Evolutionary conservation across 139 green algal species (phyloP), one percentile per base, ranked within the genome.

Genomic region (Microglena sp.): DNA sequence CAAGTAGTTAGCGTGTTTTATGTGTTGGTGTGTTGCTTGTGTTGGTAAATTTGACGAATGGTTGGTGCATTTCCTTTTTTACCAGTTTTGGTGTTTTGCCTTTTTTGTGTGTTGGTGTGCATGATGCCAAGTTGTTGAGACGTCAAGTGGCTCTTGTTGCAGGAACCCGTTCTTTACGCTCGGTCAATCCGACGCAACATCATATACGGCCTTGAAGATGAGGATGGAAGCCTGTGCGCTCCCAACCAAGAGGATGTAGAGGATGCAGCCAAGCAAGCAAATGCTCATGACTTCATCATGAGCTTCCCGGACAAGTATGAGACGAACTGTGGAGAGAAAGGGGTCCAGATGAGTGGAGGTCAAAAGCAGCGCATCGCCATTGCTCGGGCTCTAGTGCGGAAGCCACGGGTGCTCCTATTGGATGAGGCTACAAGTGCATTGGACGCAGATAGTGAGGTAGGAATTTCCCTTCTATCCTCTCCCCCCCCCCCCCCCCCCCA

Each of bases 291-390:
- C 35, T 95, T 95, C 75, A 92, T 96, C 70, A 60, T 27, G 3
- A 24, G 54, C 1, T 81, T 96, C 33, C 89, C 89, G 8, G 70
- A 89, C 5, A 86, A 86, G 2, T 91, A 85, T 7, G 65, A 72
- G 59, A 74, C 66, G 24, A 33, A 55, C 46, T 63, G 33, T 56
- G n/a, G 46, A 43, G 60, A 78, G 58, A 46, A 66, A 21, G 76
- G 71, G 7, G 59, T 79, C 8, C 67, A 77, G 70, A 61, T 87
- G 50, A 73, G 36, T 4, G 80, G 72, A 2, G 88, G 87, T 2
- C 86, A 93, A 77, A 93, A 91, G 82, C 85, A 93, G 73, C 73
- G 89, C 50, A 90, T 95, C 27, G 86, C 89, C 40, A 94, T 95
- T 24, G 88, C 90, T 26, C 79, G 88, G 11, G 87, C 90, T 2